These are phyloP conservation scores for Talaromyces amestolkiae DNA, from an alignment of 2,329 filamentous ascomycete species.

Conservation along the genomic window DNA sequence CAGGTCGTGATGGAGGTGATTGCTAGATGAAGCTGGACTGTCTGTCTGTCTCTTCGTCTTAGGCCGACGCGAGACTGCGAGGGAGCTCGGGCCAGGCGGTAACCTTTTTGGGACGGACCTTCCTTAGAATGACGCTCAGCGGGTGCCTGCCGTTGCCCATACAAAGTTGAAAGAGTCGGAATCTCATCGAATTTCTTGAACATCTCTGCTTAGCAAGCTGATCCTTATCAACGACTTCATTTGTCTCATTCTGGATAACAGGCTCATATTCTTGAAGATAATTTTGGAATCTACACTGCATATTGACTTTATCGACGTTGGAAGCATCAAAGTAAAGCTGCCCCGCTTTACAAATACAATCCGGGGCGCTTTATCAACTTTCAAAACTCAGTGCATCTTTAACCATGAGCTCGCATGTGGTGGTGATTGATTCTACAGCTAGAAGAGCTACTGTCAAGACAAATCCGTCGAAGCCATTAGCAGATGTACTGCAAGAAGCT, in stretches of 20 bases:
- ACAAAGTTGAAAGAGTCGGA: slow-evolving; percentile 21
- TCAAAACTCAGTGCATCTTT: slow-evolving; percentile 8
- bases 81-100: slow-evolving; percentile 32
- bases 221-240: neutral
- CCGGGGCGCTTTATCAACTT: slow-evolving; percentile 9
- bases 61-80: slow-evolving; percentile 21
- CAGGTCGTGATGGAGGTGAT: neutral
- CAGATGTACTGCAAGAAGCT: slow-evolving; percentile 82
- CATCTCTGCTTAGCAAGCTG: slow-evolving; percentile 1
- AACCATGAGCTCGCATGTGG: slow-evolving; percentile 80
- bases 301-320: neutral
- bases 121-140: slow-evolving; percentile 32
- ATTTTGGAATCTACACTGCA: neutral
- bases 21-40: slow-evolving; percentile 3
- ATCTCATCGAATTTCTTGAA: slow-evolving; percentile 16
- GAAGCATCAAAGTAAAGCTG: slow-evolving; percentile 8
- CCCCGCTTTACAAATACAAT: slow-evolving; percentile 26
- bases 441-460: slow-evolving; percentile 80
- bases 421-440: slow-evolving; percentile 78
- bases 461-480: slow-evolving; percentile 73
- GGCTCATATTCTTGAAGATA: neutral
- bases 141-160: slow-evolving; percentile 31
- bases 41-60: neutral
- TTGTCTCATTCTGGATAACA: neutral
- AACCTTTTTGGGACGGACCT: slow-evolving; percentile 11